Percentiles rank a stretch among this genome's conserved stretches.
These are phyloP conservation scores for Lippia alba DNA, from an alignment of 305 asterid species.

Conservation along the genomic window DNA sequence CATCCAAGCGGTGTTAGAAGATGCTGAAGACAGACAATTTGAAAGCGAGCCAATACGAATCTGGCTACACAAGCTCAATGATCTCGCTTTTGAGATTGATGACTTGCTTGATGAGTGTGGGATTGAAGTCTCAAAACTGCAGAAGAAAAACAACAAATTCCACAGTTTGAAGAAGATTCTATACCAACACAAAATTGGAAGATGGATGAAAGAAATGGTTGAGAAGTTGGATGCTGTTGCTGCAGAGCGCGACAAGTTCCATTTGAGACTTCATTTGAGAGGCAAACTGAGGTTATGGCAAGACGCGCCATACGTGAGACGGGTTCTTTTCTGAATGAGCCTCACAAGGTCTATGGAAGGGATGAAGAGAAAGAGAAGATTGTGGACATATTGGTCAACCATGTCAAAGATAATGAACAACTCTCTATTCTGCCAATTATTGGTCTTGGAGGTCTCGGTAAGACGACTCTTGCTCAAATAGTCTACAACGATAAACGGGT, in stretches of 20 bases:
- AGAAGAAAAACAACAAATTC: neutral
- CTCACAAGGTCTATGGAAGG: constrained; percentile 10
- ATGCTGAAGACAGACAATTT: constrained; percentile 27
- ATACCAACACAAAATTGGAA: neutral
- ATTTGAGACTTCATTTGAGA: neutral
- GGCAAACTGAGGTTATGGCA: neutral
- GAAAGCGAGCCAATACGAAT: neutral
- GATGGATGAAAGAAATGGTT: neutral
- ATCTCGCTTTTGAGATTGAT: constrained; percentile 1
- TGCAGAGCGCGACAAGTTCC: neutral
- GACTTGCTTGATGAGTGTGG: constrained; percentile 8
- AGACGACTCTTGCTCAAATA: constrained; percentile 32
- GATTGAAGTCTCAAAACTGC: neutral
- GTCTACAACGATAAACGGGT: neutral
- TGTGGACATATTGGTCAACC: constrained; percentile 2
- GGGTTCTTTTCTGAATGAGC: neutral
- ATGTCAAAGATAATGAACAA: neutral
- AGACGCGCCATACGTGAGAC: neutral
- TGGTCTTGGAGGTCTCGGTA: constrained; percentile 25
- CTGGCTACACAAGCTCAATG: constrained; percentile 1
- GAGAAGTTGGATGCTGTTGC: neutral
- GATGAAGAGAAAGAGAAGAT: constrained; percentile 19
- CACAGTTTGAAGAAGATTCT: neutral
- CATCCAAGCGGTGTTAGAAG: constrained; percentile 31
- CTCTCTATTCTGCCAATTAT: neutral